These are phyloP conservation scores for Calonectria pteridis DNA, from an alignment of 2,329 filamentous ascomycete genomes.

Conservation along the genomic window DNA sequence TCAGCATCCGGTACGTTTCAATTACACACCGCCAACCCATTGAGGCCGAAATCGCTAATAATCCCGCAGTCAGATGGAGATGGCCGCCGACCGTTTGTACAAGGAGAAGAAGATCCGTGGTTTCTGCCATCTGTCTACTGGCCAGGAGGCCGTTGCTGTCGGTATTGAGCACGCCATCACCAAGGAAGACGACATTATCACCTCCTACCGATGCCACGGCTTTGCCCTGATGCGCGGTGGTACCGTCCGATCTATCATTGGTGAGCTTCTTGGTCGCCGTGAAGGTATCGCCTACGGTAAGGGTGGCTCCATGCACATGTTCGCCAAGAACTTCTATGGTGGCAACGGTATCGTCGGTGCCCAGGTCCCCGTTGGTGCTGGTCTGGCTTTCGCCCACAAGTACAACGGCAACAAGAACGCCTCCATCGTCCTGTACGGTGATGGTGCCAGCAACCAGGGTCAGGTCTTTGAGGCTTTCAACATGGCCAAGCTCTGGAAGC, in stretches of 20 bases:
- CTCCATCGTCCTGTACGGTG: slow-evolving; percentile 92
- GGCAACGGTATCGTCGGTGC: slow-evolving; percentile 99
- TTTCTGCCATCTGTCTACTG: slow-evolving; percentile 98
- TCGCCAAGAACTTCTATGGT: slow-evolving; percentile 96
- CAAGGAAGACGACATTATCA: slow-evolving; percentile 94
- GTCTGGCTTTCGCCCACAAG: slow-evolving; percentile 96
- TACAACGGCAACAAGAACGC: slow-evolving; percentile 90
- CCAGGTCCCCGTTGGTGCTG: slow-evolving; percentile 96
- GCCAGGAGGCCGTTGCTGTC: slow-evolving; percentile 96
- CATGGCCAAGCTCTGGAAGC: slow-evolving; percentile 99
- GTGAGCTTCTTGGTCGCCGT: slow-evolving; percentile 93
- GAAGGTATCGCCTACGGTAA: slow-evolving; percentile 99
- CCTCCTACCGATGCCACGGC: slow-evolving; percentile 98
- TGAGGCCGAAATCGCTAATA: slow-evolving; percentile 43
- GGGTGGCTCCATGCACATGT: slow-evolving; percentile 99
- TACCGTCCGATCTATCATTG: slow-evolving; percentile 91
- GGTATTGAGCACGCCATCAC: slow-evolving; percentile 97
- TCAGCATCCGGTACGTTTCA: slow-evolving; percentile 81
- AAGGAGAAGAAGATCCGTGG: slow-evolving; percentile 99
- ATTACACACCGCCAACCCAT: background rate
- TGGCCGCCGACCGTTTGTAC: slow-evolving; percentile 98
- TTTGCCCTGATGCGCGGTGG: slow-evolving; percentile 97
- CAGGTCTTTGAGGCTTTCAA: slow-evolving; percentile 99
- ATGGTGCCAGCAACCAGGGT: slow-evolving; percentile 98
- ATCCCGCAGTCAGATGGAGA: slow-evolving; percentile 91